Base-by-base conservation (phyloP, 441 rosid genomes). In the Croton laevigatus region DNA sequence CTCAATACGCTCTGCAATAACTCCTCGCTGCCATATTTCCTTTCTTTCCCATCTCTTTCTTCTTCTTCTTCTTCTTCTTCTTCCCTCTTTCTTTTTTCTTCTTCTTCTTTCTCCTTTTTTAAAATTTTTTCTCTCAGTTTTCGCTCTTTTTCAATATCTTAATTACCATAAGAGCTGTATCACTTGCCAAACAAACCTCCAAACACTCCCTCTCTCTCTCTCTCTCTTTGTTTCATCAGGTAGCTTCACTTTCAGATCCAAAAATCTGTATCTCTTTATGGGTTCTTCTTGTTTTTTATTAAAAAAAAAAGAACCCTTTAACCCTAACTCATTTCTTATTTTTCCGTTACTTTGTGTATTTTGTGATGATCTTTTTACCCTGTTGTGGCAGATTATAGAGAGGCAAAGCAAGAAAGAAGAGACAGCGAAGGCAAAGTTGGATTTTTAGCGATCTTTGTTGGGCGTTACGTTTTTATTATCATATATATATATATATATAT, bases 1-100 rank as follows among this genome's bases (percentile, higher is more conserved):
- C 92, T 88, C 97, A 79, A 85, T 83, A 69, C 94, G 77, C 88
- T 84, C 86, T 77, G 86, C 90, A 87, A 82, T 91, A 80, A 93
- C 97, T 93, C 86, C 85, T 83, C 79, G 53, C 84, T 77, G 78
- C 81, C 82, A 14, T 73, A 75, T 27, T 73, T 73, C 62, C 44
- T 66, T 78, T 77, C 76, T 59, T 76, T 80, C 23, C 16, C 60
- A 48, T 68, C 76, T 64, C 78, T 69, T 66, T 70, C 71, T 70
- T 54, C 66, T 51, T 14, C 65, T 38, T 38, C 42, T 38, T 3
- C 42, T 38, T 38, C 42, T 40, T 7, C 44, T 40, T 5, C 13
- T 19, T 49, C 59, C 55, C 54, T 71, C 71, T 37, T 70, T 45
- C 61, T 65, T 73, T 61, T n/a, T 38, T 65, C 67, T 2, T 45